These are phyloP conservation scores for Beauveria asiatica DNA, from an alignment of 2,329 filamentous ascomycete species.

Conservation along the genomic window DNA sequence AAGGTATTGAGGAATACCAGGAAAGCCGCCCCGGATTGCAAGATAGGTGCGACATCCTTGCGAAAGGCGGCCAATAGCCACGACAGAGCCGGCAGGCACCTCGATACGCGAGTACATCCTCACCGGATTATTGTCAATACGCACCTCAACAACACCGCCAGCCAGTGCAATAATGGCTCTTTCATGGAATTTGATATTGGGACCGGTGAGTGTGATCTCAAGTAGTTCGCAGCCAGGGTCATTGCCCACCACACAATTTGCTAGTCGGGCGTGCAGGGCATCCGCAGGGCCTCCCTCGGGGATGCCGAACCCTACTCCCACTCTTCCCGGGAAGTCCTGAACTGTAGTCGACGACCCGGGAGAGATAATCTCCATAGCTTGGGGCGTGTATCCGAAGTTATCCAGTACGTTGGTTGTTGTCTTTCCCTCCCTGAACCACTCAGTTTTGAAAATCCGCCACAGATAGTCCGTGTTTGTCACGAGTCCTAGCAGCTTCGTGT, in stretches of 20 bases:
- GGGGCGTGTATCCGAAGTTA: conserved; percentile 38
- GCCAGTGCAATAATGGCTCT: conserved; percentile 48
- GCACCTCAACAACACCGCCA: conserved; percentile 44
- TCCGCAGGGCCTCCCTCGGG: conserved; percentile 55
- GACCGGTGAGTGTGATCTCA: conserved; percentile 53
- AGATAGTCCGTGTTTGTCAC: conserved; percentile 50
- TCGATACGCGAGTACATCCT: conserved; percentile 48
- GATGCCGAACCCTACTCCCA: conserved; percentile 48
- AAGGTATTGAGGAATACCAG: conserved; percentile 45
- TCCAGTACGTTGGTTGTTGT: conserved; percentile 50
- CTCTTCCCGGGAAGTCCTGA: conserved; percentile 51
- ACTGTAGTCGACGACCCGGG: conserved; percentile 49
- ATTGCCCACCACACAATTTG: conserved; percentile 53
- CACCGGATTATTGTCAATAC: conserved; percentile 38
- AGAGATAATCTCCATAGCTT: conserved; percentile 47
- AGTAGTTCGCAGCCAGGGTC: conserved; percentile 40
- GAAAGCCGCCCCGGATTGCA: conserved; percentile 36
- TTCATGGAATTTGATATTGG: conserved; percentile 46
- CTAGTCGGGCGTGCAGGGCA: conserved; percentile 45
- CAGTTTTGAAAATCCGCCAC: conserved; percentile 36
- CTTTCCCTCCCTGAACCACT: conserved; percentile 37
- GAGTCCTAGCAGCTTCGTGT: conserved; percentile 36
- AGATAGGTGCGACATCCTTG: conserved; percentile 50
- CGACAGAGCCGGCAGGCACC: conserved; percentile 34
- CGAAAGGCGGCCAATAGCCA: conserved; percentile 46